Conservation (phyloP, 2,329 filamentous ascomycete species). For the Pseudogymnoascus sp. region DNA sequence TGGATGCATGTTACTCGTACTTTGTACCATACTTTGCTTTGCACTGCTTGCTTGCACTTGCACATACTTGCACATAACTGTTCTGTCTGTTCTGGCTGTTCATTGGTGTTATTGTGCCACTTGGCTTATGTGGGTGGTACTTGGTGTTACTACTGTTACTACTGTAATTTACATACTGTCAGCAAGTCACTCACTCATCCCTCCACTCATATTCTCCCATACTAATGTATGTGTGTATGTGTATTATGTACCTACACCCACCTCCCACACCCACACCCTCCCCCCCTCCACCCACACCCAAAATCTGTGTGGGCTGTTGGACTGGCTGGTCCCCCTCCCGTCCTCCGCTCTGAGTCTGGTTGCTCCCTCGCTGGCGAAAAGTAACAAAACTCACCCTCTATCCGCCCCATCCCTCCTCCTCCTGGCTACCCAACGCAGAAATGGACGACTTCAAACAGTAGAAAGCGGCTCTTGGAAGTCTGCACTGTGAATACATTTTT, state of each 20-base stretch:
- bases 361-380: background rate
- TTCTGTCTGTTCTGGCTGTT: background rate
- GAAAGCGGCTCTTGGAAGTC: constrained; percentile 2
- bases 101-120: background rate
- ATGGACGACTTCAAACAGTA: constrained; percentile 1
- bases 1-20: background rate
- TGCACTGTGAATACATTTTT: constrained; percentile 3
- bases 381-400: constrained; percentile 1
- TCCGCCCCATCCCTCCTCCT: background rate
- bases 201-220: background rate
- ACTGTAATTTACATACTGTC: background rate
- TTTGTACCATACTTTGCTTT: background rate
- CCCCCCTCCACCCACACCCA: background rate
- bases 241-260: background rate
- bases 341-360: background rate
- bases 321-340: background rate
- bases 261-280: background rate
- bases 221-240: background rate
- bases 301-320: background rate
- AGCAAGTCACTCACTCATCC: background rate
- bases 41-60: background rate
- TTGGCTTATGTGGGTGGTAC: background rate
- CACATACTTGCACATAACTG: background rate
- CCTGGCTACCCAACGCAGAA: background rate
- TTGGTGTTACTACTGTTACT: background rate